A percentile compares a stretch with the other conserved stretches of the same genome.
Evolutionary conservation across 2,329 filamentous ascomycete genomes (phyloP).

Genomic region (Alternaria arbusti): DNA sequence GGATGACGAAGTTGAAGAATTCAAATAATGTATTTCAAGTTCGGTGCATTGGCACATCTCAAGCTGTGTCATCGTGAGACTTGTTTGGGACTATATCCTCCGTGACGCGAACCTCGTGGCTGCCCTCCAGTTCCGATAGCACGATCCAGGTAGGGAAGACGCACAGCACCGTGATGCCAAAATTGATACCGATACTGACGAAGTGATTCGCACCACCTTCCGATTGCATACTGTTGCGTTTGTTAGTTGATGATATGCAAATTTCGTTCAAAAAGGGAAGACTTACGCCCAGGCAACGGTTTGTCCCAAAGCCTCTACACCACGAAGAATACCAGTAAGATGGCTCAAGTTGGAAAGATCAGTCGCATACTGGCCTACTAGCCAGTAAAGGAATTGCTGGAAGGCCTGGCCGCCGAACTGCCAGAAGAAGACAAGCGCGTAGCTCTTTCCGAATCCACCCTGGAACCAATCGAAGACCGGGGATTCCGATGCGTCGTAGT

Average conservation of each 20-base stretch:
- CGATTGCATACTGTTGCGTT: constrained; percentile 36
- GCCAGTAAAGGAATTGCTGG: constrained; percentile 47
- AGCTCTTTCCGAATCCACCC: constrained; percentile 42
- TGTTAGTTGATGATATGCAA: constrained; percentile 13
- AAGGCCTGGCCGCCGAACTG: constrained; percentile 47
- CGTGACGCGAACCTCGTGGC: constrained; percentile 36
- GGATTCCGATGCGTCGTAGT: constrained; percentile 34
- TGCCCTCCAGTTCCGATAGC: constrained; percentile 38
- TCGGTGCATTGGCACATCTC: not conserved
- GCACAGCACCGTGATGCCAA: constrained; percentile 41
- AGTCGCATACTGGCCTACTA: constrained; percentile 46
- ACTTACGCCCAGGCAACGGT: constrained; percentile 47
- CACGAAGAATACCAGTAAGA: constrained; percentile 45
- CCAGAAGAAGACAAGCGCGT: constrained; percentile 46
- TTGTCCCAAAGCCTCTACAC: constrained; percentile 44
- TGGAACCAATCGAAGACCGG: constrained; percentile 45
- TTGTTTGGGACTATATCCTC: constrained; percentile 14
- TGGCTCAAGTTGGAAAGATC: constrained; percentile 40
- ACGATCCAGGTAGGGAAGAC: constrained; percentile 44
- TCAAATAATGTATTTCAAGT: not conserved
- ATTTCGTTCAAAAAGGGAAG: not conserved
- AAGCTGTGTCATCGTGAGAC: not conserved
- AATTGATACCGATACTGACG: constrained; percentile 46
- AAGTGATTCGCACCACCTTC: constrained; percentile 47
- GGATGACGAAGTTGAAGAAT: not conserved